These are phyloP conservation scores for Neurospora sp. DNA, from an alignment of 495 filamentous ascomycete genomes.

Conservation along the genomic window DNA sequence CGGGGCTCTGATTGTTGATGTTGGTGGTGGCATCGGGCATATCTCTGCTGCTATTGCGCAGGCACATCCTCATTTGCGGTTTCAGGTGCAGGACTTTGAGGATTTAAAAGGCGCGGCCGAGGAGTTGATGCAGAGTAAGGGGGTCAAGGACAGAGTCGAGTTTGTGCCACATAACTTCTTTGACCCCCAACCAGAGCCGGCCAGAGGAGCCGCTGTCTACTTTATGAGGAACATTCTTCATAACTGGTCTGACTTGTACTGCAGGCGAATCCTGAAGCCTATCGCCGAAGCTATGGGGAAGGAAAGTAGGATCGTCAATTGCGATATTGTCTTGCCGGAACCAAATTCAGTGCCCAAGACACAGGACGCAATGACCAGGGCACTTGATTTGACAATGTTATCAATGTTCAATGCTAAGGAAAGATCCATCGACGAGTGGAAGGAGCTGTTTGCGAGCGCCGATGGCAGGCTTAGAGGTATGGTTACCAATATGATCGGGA, in stretches of 20 bases:
- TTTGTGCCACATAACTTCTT: constrained; percentile 31
- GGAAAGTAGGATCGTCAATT: constrained; percentile 24
- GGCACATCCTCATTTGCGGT: constrained; percentile 22
- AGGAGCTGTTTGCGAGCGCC: constrained; percentile 7
- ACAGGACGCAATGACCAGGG: constrained; percentile 2
- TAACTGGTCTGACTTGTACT: constrained; percentile 33
- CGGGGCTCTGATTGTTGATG: constrained; percentile 20
- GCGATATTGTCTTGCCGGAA: constrained; percentile 23
- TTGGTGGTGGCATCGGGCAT: constrained; percentile 38
- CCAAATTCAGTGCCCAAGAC: constrained; percentile 10
- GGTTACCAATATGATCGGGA: constrained; percentile 5
- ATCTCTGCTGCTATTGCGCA: constrained; percentile 25
- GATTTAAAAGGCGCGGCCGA: constrained; percentile 2
- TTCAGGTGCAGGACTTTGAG: constrained; percentile 29
- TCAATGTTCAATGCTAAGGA: constrained; percentile 13
- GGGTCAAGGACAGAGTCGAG: constrained; percentile 10
- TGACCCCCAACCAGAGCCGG: constrained; percentile 22
- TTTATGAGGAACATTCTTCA: constrained; percentile 33
- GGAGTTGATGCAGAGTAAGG: neutral
- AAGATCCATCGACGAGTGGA: constrained; percentile 5
- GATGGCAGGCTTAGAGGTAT: constrained; percentile 5
- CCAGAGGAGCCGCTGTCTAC: constrained; percentile 21
- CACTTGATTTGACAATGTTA: constrained; percentile 13
- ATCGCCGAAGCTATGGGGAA: constrained; percentile 25
- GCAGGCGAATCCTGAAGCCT: constrained; percentile 21